Percentiles rank a stretch among this genome's conserved stretches.
Conservation (phyloP, 192 early-diverging fungal species). For the Coemansia sp. region DNA sequence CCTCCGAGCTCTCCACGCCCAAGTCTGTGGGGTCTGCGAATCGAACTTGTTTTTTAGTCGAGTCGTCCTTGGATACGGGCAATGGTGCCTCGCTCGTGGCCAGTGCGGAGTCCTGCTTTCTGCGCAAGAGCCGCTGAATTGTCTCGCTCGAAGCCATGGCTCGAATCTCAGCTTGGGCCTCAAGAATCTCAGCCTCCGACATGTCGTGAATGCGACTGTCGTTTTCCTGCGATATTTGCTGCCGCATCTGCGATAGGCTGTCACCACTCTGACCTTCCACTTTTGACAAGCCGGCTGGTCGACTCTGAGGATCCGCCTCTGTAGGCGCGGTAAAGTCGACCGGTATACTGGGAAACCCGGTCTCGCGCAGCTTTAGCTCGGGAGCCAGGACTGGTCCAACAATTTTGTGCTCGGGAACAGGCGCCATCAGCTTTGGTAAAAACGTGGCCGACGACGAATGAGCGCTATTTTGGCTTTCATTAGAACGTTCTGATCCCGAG, state of each 20-base stretch:
- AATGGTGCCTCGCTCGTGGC: background rate
- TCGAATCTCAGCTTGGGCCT: constrained; percentile 70
- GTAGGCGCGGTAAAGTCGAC: constrained; percentile 9
- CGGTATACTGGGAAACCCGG: constrained; percentile 37
- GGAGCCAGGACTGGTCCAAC: constrained; percentile 21
- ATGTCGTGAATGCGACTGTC: constrained; percentile 70
- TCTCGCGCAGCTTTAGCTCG: constrained; percentile 19
- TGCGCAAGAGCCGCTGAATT: constrained; percentile 63
- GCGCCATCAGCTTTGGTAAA: constrained; percentile 56
- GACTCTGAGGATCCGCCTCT: background rate
- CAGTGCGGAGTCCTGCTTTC: background rate
- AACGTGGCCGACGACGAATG: constrained; percentile 32
- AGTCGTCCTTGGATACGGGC: background rate
- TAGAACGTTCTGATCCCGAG: background rate
- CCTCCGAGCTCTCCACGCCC: background rate
- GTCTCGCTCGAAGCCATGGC: constrained; percentile 64
- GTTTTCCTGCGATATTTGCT: constrained; percentile 44
- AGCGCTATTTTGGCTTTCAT: background rate
- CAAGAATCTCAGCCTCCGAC: constrained; percentile 71
- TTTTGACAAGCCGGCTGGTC: background rate
- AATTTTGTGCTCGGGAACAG: constrained; percentile 32
- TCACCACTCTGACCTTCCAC: background rate
- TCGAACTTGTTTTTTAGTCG: constrained; percentile 26
- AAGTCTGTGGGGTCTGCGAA: constrained; percentile 23
- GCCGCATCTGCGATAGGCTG: constrained; percentile 11